Conservation (phyloP, 2,329 filamentous ascomycete genomes). For the Sporothrix mexicana region DNA sequence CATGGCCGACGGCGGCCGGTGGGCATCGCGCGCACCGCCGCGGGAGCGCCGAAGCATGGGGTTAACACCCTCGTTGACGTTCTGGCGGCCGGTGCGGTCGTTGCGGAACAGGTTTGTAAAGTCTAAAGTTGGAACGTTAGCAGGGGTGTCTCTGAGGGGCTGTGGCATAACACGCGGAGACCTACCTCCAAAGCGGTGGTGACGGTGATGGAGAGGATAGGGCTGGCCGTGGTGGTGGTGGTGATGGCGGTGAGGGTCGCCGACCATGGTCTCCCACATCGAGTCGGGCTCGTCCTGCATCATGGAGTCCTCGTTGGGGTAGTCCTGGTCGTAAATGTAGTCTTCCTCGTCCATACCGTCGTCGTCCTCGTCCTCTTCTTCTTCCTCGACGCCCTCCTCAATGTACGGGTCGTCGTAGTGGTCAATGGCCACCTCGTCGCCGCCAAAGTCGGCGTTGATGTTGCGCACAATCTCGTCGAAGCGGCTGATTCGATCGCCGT, state of each 20-base stretch:
- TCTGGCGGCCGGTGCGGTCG: constrained; percentile 60
- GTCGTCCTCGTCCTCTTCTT: constrained; percentile 69
- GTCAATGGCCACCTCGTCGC: constrained; percentile 57
- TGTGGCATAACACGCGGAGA: not conserved
- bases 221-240: constrained; percentile 50
- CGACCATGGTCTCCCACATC: constrained; percentile 63
- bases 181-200: constrained; percentile 59
- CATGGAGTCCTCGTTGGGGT: constrained; percentile 56
- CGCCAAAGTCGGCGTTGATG: constrained; percentile 29
- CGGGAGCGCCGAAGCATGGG: constrained; percentile 75
- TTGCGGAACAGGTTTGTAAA: constrained; percentile 58
- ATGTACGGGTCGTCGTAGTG: constrained; percentile 60
- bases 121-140: constrained; percentile 41
- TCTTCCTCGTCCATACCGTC: constrained; percentile 73
- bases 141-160: not conserved
- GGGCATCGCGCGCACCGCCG: constrained; percentile 51
- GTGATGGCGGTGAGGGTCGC: constrained; percentile 55
- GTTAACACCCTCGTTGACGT: constrained; percentile 81
- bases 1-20: constrained; percentile 49
- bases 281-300: constrained; percentile 49
- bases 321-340: constrained; percentile 66
- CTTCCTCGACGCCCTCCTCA: constrained; percentile 65
- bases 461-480: constrained; percentile 44
- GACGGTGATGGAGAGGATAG: constrained; percentile 40
- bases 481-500: constrained; percentile 58